phyloP scores from a whole-genome alignment of 352 stramenopile genomes.

The Peronospora farinosa region DNA sequence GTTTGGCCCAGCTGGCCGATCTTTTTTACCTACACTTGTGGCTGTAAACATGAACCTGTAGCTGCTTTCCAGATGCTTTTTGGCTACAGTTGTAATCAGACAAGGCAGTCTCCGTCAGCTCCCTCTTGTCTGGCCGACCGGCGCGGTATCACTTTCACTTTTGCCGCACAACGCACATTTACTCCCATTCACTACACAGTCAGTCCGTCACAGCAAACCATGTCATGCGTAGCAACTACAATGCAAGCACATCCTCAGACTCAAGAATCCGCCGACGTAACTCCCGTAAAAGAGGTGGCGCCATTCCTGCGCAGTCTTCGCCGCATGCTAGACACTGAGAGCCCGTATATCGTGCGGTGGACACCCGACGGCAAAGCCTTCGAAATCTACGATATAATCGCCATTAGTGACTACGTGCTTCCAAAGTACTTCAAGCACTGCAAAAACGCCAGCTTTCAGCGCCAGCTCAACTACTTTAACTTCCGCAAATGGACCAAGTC shows the following conservation, averaged over 20 bases:
- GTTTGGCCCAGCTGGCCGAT: no score
- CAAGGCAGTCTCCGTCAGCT: no score
- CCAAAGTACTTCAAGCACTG: slow-evolving; percentile 89
- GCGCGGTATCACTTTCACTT: slow-evolving; percentile 21
- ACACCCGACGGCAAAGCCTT: slow-evolving; percentile 50
- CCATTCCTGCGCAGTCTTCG: slow-evolving; percentile 56
- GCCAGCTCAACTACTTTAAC: slow-evolving; percentile 90
- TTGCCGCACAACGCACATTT: slow-evolving; percentile 14
- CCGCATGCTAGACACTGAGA: slow-evolving; percentile 54
- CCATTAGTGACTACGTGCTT: slow-evolving; percentile 76
- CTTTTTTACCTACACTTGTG: no score
- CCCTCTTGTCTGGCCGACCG: no score
- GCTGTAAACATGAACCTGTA: no score
- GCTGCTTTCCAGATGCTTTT: no score
- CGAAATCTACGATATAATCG: slow-evolving; percentile 62
- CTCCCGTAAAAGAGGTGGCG: slow-evolving; percentile 42
- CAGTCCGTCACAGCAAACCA: slow-evolving; percentile 6
- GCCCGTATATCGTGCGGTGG: slow-evolving; percentile 45
- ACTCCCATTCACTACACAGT: neutral
- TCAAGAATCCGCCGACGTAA: slow-evolving; percentile 20
- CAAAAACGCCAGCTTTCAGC: slow-evolving; percentile 86
- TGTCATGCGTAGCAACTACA: slow-evolving; percentile 6
- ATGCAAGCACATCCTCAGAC: slow-evolving; percentile 2
- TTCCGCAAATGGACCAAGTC: slow-evolving; percentile 85
- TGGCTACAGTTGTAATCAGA: no score